These are phyloP conservation scores for Phytophthora capsici DNA, from an alignment of 352 stramenopile species.

Conservation along the genomic window DNA sequence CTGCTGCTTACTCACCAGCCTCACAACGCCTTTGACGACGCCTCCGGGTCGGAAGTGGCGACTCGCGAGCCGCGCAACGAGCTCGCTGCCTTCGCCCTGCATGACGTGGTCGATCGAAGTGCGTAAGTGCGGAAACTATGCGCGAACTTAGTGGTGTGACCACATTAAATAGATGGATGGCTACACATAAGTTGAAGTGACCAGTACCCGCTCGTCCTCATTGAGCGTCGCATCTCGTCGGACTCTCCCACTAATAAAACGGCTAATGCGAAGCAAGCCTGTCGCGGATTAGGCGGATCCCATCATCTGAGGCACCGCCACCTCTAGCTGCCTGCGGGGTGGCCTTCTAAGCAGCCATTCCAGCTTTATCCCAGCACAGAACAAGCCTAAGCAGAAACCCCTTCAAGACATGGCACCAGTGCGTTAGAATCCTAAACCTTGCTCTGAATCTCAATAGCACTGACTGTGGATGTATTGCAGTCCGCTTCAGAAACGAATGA, in stretches of 20 bases:
- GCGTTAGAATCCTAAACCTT: neutral
- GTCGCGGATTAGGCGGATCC: slow-evolving; percentile 10
- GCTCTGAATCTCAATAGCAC: neutral
- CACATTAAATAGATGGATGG: neutral
- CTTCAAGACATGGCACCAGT: slow-evolving; percentile 20
- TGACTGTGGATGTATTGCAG: slow-evolving; percentile 9
- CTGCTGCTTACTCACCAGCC: slow-evolving; percentile 43
- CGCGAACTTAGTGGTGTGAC: neutral
- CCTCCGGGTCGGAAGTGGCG: slow-evolving; percentile 59
- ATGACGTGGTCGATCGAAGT: slow-evolving; percentile 32
- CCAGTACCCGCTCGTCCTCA: slow-evolving; percentile 12
- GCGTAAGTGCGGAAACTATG: neutral
- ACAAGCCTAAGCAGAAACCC: slow-evolving; percentile 1
- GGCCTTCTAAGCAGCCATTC: slow-evolving; percentile 4
- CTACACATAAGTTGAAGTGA: neutral
- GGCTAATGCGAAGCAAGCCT: slow-evolving; percentile 18
- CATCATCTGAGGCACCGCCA: neutral
- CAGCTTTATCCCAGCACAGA: slow-evolving; percentile 8
- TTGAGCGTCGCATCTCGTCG: slow-evolving; percentile 12
- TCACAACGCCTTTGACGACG: slow-evolving; percentile 61
- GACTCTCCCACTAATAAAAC: slow-evolving; percentile 36
- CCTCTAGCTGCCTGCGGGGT: neutral
- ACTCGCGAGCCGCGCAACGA: slow-evolving; percentile 51
- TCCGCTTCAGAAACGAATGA: neutral
- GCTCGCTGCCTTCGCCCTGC: slow-evolving; percentile 23